Evolutionary conservation across 371 early-diverging fungal species (phyloP).

Genomic region (Rhizopus delemar): DNA sequence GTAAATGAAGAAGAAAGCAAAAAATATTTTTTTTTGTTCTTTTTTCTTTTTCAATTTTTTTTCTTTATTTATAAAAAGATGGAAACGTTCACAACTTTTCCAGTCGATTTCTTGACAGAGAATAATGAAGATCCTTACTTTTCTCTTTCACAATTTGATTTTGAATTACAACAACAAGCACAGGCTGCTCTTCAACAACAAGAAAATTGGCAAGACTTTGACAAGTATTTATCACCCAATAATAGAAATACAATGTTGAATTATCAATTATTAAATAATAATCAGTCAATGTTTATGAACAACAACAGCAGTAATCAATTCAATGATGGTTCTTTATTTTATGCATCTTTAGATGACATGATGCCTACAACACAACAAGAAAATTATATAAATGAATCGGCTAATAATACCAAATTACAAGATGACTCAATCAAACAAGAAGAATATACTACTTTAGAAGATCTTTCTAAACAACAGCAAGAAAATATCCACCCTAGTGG

Average conservation of each 20-base stretch:
- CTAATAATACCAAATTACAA: no score
- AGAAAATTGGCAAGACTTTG: conserved; percentile 43
- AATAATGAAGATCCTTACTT: conserved; percentile 26
- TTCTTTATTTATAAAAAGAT: conserved; percentile 9
- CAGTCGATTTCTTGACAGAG: conserved; percentile 26
- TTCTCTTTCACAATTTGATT: conserved; percentile 42
- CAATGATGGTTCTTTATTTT: conserved; percentile 18
- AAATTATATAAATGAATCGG: no score
- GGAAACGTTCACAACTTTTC: conserved; percentile 31
- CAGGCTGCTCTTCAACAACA: conserved; percentile 35
- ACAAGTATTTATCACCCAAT: conserved; percentile 30
- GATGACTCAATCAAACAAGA: conserved; percentile 18
- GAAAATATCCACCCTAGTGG: no score
- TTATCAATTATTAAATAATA: no score
- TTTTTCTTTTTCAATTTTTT: conserved; percentile 2
- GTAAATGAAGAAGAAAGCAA: conserved; percentile 1
- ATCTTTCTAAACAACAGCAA: no score
- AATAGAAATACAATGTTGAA: no score
- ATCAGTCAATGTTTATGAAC: neutral
- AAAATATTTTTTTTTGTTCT: conserved; percentile 25
- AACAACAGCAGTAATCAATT: neutral
- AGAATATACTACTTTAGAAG: neutral
- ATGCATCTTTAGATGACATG: conserved; percentile 14
- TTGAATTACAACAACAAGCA: conserved; percentile 48
- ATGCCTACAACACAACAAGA: no score